Evolutionary conservation across 129 eudicot species (phyloP), one percentile per base, ranked within the genome.

Genomic region (Chrysanthemum lavandulifolium): DNA sequence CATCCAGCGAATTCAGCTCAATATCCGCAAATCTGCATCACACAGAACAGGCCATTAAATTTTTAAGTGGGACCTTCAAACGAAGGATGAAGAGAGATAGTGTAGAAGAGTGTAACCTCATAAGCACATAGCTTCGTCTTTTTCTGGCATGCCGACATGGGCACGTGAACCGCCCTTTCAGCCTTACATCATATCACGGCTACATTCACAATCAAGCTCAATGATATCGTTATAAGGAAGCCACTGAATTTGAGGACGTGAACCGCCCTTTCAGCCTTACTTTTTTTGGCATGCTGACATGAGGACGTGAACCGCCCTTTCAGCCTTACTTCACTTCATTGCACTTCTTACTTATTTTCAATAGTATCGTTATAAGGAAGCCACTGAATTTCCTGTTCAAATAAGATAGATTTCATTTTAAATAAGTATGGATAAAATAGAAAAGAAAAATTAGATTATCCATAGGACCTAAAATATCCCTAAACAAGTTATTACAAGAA

Each of bases 341-440:
- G 27, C 71, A 78, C 45, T 49, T 61, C 70, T 74, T 78, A 68
- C 49, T 63, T 79, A 29, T 61, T 40, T 53, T 55, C 73, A 13
- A 54, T 45, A 36, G 62, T 40, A 62, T 71, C 50, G 10, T 67
- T 69, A 54, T 66, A 71, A 45, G 72, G 69, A 71, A 85, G 76
- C 86, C 89, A 85, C 31, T 67, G 78, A 50, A 81, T 68, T 56
- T 85, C 89, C 89, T 85, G 80, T 68, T 78, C 60, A 76, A 10
- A 53, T 57, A 23, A 6, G 9, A 72, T 70, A 58, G 4, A 13
- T 11, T 14, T 40, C 10, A 40, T 7, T 48, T 40, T 0, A 13
- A 2, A 21, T 10, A 66, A 29, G 43, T 3, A 75, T 0, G 10
- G 3, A 29, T 9, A 74, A 1, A 68, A 13, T 23, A 40, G 13